Base-by-base conservation (phyloP, 2,329 filamentous ascomycete species). In the Aspergillus pseudoglaucus region DNA sequence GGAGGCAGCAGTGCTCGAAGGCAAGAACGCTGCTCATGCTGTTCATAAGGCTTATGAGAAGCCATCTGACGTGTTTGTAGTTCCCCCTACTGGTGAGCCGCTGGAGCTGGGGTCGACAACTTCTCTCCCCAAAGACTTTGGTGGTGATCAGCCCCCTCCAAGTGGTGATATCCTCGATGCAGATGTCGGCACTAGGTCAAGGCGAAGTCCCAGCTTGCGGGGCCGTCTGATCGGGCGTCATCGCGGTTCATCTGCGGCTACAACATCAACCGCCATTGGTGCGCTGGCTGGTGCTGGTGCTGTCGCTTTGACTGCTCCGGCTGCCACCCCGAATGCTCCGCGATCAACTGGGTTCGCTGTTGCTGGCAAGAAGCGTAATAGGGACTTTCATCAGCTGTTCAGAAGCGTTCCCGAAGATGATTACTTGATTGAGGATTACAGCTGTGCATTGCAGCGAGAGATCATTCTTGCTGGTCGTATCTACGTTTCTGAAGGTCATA, bases 361-460 rank as follows among this genome's bases (percentile, higher is more conserved):
- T 54, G 93, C 93, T 43, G 94, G 88, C 65, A 95, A 94, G 67
- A 96, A 93, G 72, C 83, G 94, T 48, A 98, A 98, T 69, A 83
- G 89, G 43, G 93, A 97, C 63, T 98, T 97, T 60, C 93, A 98
- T 67, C 81, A 80, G 50, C 73, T 95, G 2, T 98, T 98, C 75
- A 87, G 93, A 69, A 97, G 90, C 64, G 93, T 98, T 0, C 93
- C 94, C 1, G 91, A 97, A 56, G 93, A 98, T 61, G 93, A 98
- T 67, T 96, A 95, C 63, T 78, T 98, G 22, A 97, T 98, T 55
- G 93, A 98, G 64, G 93, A 98, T 67, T 98, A 97, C 68, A 96
- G 93, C 67, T 96, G 93, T 65, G 93, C 93, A 3, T 69, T 98
- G 50, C 93, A 98, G 68, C 83, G 90, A 56, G 94, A 98, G 64